Base-by-base conservation (phyloP, 2,329 filamentous ascomycete genomes). In the Podosphaera leucotricha region DNA sequence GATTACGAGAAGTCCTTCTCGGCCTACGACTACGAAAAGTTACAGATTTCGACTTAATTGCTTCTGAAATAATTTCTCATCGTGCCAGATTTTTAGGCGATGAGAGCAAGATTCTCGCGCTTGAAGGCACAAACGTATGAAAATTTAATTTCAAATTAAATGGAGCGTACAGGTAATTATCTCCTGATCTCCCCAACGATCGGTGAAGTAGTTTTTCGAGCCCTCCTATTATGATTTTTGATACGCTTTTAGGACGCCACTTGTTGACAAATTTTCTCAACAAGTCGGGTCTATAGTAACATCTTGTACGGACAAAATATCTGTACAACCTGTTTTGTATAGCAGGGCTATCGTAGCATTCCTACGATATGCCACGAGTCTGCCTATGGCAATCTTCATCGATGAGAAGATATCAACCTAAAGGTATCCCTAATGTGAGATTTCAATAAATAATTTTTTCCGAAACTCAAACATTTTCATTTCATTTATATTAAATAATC, bases 1-100 rank as follows among this genome's bases (percentile, higher is more conserved):
- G 77, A 20, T 66, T 83, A 40, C 68, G 68, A 46, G 63, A 68
- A 49, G 62, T 80, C 30, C 68, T 83, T 45, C 66, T 68, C 47
- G 65, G 70, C 38, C 66, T 77, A 52, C 71, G 73, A 52, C 62
- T 64, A 49, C 67, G 66, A 51, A 72, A 74, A 52, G 64, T 75
- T 46, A 70, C 67, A 55, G 76, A 81, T 54, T 80, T 80, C 56
- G 64, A 73, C 48, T 66, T 66, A 42, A 79, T 82, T 57, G 76
- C 76, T 46, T 63, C 67, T 52, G 71, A 72, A 44, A 80, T 83
- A 53, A 66, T 79, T 56, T 68, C 74, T 50, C 79, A 75, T 58
- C 72, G 77, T 53, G 66, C 71, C 49, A 66, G 66, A 44, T 80
- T 81, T 54, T 63, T 76, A 22, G 70, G 67, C 51, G 77, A 82